A percentile compares a stretch with the other conserved stretches of the same genome.
Evolutionary conservation across 805 yeast species (phyloP).

Genomic region (fission yeast (Schizosaccharomyces pombe)): ASM294v3 CU329670.1:3668001-3668500

Average conservation of each 20-base stretch:
- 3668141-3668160: constrained; percentile 20
- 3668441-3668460: constrained; percentile 81
- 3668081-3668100: background rate
- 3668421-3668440: constrained; percentile 25
- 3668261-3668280: constrained; percentile 72
- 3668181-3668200: constrained; percentile 46
- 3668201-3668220: constrained; percentile 57
- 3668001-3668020: background rate
- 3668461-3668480: constrained; percentile 72
- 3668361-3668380: constrained; percentile 74
- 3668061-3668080: background rate
- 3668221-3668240: constrained; percentile 80
- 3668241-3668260: constrained; percentile 76
- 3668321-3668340: constrained; percentile 43
- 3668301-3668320: constrained; percentile 38
- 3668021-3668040: background rate
- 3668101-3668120: background rate
- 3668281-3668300: constrained; percentile 24
- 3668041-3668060: background rate
- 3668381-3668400: constrained; percentile 83
- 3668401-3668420: constrained; percentile 57
- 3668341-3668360: constrained; percentile 67
- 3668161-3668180: constrained; percentile 33
- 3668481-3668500: constrained; percentile 48
- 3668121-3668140: background rate